Evolutionary conservation across 805 yeast species (phyloP).

Genomic region (Metschnikowia amazonensis): DNA sequence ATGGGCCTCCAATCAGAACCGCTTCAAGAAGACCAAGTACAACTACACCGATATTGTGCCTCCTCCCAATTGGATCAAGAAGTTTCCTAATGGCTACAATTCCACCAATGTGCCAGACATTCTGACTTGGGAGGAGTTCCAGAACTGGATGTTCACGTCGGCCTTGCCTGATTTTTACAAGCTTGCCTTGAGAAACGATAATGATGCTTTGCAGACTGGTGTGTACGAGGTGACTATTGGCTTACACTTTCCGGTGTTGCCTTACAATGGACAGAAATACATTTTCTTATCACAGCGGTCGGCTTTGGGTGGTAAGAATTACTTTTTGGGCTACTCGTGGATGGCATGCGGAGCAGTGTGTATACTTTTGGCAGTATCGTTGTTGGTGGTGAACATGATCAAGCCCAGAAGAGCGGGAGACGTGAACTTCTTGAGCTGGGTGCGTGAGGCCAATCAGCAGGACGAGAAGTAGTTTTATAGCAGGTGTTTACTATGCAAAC

Average conservation of each 20-base stretch:
- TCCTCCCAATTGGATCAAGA: constrained; percentile 45
- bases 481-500: too few relatives aligned
- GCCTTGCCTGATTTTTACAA: constrained; percentile 41
- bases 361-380: constrained; percentile 49
- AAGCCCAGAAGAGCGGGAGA: constrained; percentile 74
- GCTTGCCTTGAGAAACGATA: constrained; percentile 58
- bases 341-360: constrained; percentile 73
- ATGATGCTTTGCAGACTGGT: constrained; percentile 53
- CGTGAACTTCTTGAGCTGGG: constrained; percentile 69
- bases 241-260: constrained; percentile 73
- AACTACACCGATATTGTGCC: constrained; percentile 36
- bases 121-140: constrained; percentile 42
- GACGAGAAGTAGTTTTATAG: constrained; percentile 15
- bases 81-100: constrained; percentile 42
- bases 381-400: constrained; percentile 52
- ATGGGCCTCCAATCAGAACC: constrained; percentile 35
- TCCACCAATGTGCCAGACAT: constrained; percentile 42
- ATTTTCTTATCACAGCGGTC: constrained; percentile 67
- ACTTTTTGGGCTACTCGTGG: constrained; percentile 70
- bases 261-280: constrained; percentile 63
- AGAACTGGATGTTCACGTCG: constrained; percentile 45
- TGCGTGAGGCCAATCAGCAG: constrained; percentile 35
- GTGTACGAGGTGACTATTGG: constrained; percentile 63
- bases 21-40: constrained; percentile 42
- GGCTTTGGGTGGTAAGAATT: constrained; percentile 72